Base-by-base conservation (phyloP, 169 alveolate species). In the Plasmodium inui region DNA sequence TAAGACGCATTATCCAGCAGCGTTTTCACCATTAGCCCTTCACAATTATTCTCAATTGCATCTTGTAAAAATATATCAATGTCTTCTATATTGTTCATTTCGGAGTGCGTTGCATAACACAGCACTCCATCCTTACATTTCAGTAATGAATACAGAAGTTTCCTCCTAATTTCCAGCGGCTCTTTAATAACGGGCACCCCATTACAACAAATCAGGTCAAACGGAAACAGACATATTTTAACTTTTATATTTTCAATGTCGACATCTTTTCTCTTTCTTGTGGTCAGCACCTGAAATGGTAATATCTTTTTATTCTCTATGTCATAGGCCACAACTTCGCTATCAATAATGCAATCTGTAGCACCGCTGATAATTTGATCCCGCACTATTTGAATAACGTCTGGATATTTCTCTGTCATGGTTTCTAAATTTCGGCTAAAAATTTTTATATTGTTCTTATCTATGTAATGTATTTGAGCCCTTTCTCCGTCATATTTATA, bases 1-100 rank as follows among this genome's bases (percentile, higher is more conserved):
- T 99, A 99, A 26, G 99, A 97, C 3, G 99, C 99, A 83, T 98
- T 97, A 22, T 97, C 98, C 30, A 97, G 98, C 81, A 99, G 97
- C 2, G 99, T 98, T 96, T 99, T 99, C 70, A 99, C 98, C 99
- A 99, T 99, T 80, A 99, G 96, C 0, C 99, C 99, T 94, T 98
- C 99, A 92, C 99, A 98, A 8, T 98, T 98, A 34, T 97, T 96
- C 70, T 96, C 97, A 44, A 97, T 95, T 12, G 98, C 97, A 86
- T 96, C 97, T 37, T 93, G 92, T 53, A 97, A 95, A 86, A 97
- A 97, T 53, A 93, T 96, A 53, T 97, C 98, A 19, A 97, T 92
- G 71, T 96, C 98, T 26, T 97, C 98, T 67, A 95, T 89, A 72
- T 96, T 91, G 61, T 96, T 93, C 94, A 97, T 94, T 83, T 97